Conservation (phyloP, 345 rosid genomes). For the Microcos paniculata region DNA sequence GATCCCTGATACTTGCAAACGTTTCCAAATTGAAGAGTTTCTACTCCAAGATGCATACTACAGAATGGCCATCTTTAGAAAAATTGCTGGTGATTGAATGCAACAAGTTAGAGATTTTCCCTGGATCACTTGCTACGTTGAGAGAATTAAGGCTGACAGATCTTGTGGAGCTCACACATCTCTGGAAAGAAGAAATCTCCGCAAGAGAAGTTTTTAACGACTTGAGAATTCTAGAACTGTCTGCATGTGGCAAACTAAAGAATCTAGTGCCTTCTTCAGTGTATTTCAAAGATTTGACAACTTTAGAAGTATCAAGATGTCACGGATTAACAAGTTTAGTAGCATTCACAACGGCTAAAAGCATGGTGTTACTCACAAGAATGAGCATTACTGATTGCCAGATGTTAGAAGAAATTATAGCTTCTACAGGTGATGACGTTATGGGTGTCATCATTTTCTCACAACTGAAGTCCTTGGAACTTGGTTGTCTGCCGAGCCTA, state of each 20-base stretch:
- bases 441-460: not conserved
- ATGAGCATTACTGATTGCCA: slow-evolving; percentile 16
- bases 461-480: slow-evolving; percentile 9
- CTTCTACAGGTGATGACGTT: not conserved
- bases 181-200: not conserved
- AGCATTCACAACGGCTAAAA: slow-evolving; percentile 7
- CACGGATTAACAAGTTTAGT: not conserved
- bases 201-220: not conserved
- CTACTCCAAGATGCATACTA: too few relatives aligned
- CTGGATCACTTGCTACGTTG: not conserved
- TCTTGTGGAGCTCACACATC: not conserved
- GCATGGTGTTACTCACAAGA: not conserved
- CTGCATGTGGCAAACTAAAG: not conserved
- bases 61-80: too few relatives aligned
- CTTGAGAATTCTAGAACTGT: not conserved
- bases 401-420: slow-evolving; percentile 4
- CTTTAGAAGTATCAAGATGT: slow-evolving; percentile 5
- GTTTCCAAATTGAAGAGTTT: too few relatives aligned
- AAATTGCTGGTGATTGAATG: too few relatives aligned
- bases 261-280: not conserved
- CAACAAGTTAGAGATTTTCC: too few relatives aligned
- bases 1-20: too few relatives aligned
- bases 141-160: not conserved
- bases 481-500: not conserved
- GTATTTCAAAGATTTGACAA: slow-evolving; percentile 6